These are phyloP conservation scores for Globisporangium carolinianum DNA, from an alignment of 352 stramenopile species.

Conservation along the genomic window DNA sequence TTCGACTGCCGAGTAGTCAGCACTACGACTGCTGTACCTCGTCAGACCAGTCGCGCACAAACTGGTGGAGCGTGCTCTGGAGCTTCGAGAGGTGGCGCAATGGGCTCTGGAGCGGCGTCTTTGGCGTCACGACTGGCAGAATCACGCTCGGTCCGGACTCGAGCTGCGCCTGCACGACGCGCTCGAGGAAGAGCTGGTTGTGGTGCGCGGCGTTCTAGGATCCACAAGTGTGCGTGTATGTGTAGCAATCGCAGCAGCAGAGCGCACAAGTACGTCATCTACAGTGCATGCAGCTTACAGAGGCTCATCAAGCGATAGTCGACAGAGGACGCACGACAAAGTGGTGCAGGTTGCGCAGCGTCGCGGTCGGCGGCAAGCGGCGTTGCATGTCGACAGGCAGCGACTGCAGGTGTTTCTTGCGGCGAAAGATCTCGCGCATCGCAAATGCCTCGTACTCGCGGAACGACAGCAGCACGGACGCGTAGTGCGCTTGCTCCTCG, in stretches of 20 bases:
- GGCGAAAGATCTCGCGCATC: slow-evolving; percentile 78
- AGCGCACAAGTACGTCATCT: not conserved
- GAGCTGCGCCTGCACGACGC: slow-evolving; percentile 67
- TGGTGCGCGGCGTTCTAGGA: slow-evolving; percentile 60
- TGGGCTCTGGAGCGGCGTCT: slow-evolving; percentile 54
- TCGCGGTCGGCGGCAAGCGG: slow-evolving; percentile 61
- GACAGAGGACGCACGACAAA: slow-evolving; percentile 37
- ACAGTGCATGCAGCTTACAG: no score
- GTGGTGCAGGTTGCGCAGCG: slow-evolving; percentile 68
- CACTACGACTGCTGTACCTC: slow-evolving; percentile 35
- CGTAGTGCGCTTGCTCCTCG: slow-evolving; percentile 79
- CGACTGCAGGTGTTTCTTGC: slow-evolving; percentile 75
- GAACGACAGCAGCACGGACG: slow-evolving; percentile 79
- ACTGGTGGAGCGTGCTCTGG: slow-evolving; percentile 89
- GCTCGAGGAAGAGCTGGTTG: slow-evolving; percentile 78
- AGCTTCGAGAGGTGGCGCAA: slow-evolving; percentile 81
- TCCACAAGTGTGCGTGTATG: not conserved
- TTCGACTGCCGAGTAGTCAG: no score
- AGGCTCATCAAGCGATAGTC: not conserved
- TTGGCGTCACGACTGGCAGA: slow-evolving; percentile 49
- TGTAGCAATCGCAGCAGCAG: not conserved
- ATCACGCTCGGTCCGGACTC: slow-evolving; percentile 43
- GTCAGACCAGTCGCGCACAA: slow-evolving; percentile 89
- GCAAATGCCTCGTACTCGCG: slow-evolving; percentile 80
- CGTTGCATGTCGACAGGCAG: slow-evolving; percentile 70